Percentiles rank a stretch among this genome's conserved stretches.
phyloP scores from a whole-genome alignment of 2,329 filamentous ascomycete species.

The Diaporthe batatas region DNA sequence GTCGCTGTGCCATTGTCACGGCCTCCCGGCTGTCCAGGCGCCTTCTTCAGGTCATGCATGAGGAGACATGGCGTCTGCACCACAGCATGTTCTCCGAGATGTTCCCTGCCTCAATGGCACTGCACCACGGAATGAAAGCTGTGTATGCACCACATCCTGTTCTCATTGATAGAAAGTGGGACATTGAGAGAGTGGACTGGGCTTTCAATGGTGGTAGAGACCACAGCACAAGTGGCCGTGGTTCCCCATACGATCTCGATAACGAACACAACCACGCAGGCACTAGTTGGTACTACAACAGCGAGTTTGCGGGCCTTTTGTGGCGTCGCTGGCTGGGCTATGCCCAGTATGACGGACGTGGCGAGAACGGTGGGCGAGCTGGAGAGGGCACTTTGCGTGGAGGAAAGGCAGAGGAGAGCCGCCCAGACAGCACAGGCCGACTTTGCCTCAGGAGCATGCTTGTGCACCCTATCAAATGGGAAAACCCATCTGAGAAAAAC shows the following conservation, averaged over 20 bases:
- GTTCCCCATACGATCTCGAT: conserved; percentile 75
- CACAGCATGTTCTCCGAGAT: conserved; percentile 85
- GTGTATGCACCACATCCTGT: conserved; percentile 86
- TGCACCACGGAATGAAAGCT: conserved; percentile 84
- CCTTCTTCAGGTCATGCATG: conserved; percentile 79
- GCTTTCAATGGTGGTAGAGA: conserved; percentile 84
- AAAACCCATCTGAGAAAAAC: conserved; percentile 61
- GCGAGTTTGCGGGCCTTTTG: conserved; percentile 80
- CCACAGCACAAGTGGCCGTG: conserved; percentile 73
- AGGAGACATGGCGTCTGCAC: conserved; percentile 75
- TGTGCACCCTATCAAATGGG: conserved; percentile 83
- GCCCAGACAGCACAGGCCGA: conserved; percentile 65
- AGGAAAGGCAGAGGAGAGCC: conserved; percentile 65
- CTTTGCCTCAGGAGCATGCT: conserved; percentile 86
- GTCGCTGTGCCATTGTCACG: conserved; percentile 79
- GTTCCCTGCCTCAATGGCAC: conserved; percentile 78
- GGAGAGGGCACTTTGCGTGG: conserved; percentile 63
- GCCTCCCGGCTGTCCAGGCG: conserved; percentile 76
- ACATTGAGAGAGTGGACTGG: conserved; percentile 75
- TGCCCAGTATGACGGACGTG: conserved; percentile 65
- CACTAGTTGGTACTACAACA: conserved; percentile 88
- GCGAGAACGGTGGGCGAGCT: conserved; percentile 62
- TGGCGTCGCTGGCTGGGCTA: conserved; percentile 84
- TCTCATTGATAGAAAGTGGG: conserved; percentile 83
- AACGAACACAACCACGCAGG: conserved; percentile 88